A percentile compares a stretch with the other conserved stretches of the same genome.
Conservation (phyloP, 1,284 basidiomycete species). For the Schizopora paradoxa region DNA sequence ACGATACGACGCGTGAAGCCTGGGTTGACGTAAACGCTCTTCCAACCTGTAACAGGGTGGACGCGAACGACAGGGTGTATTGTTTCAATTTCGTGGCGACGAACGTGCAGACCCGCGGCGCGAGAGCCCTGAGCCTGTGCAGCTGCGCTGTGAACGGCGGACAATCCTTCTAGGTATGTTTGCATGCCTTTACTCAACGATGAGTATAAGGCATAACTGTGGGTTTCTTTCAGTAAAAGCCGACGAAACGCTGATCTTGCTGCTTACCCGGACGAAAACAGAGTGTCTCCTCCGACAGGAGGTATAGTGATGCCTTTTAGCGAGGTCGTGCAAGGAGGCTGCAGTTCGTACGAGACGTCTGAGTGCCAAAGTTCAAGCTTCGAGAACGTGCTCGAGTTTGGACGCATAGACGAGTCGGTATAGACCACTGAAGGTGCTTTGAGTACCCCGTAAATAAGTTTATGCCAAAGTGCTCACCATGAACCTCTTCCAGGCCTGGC, state of each 20-base stretch:
- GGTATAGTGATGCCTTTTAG: constrained; percentile 62
- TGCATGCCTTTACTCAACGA: constrained; percentile 64
- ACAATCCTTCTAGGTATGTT: constrained; percentile 59
- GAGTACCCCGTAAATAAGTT: constrained; percentile 29
- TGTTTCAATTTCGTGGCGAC: constrained; percentile 65
- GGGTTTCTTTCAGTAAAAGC: constrained; percentile 17
- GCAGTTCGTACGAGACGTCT: constrained; percentile 75
- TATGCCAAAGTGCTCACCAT: constrained; percentile 44
- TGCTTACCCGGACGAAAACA: constrained; percentile 61
- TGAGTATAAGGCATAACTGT: constrained; percentile 62
- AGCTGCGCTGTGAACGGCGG: constrained; percentile 62
- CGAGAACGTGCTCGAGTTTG: constrained; percentile 66
- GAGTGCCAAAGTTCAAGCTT: constrained; percentile 80
- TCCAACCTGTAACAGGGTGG: constrained; percentile 79
- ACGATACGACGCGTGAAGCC: constrained; percentile 69
- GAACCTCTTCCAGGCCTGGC: constrained; percentile 71
- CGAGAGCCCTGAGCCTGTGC: constrained; percentile 64
- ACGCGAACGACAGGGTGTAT: constrained; percentile 65
- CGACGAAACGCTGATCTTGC: constrained; percentile 13
- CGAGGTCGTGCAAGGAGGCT: constrained; percentile 68
- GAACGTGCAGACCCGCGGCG: constrained; percentile 58
- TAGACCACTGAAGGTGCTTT: constrained; percentile 52
- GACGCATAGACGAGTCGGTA: constrained; percentile 62
- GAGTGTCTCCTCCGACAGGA: constrained; percentile 62
- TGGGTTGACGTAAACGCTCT: constrained; percentile 58